Evolutionary conservation across 495 filamentous ascomycete genomes (phyloP).

Genomic region (Pyronema domesticum): DNA sequence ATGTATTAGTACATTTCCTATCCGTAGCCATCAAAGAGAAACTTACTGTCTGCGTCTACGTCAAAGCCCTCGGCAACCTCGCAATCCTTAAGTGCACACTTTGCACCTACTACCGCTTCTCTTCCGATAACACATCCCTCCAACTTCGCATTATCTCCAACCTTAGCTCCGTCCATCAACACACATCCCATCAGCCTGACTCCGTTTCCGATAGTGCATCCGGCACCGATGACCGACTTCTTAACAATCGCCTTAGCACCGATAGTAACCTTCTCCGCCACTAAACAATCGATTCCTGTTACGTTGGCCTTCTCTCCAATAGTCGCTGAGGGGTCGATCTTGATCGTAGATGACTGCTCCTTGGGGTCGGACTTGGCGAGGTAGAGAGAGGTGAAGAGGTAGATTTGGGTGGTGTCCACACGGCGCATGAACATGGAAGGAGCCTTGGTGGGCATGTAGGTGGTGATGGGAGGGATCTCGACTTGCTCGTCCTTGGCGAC

Average conservation of each 20-base stretch:
- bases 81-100: conserved; percentile 61
- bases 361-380: conserved; percentile 53
- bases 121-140: conserved; percentile 70
- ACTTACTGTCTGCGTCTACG: conserved; percentile 62
- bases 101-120: conserved; percentile 55
- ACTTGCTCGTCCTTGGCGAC: conserved; percentile 27
- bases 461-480: conserved; percentile 25
- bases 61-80: conserved; percentile 74
- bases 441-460: conserved; percentile 21
- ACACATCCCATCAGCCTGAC: conserved; percentile 67
- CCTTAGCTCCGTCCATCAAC: conserved; percentile 74
- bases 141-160: conserved; percentile 58
- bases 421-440: conserved; percentile 51
- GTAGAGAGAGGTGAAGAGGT: conserved; percentile 63
- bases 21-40: not conserved
- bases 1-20: not conserved
- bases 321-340: conserved; percentile 61
- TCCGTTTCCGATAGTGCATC: conserved; percentile 63
- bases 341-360: conserved; percentile 44
- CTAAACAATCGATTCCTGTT: conserved; percentile 53
- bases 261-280: conserved; percentile 72
- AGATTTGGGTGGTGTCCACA: conserved; percentile 66
- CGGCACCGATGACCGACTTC: conserved; percentile 68
- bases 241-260: conserved; percentile 73
- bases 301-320: conserved; percentile 62